Evolutionary conservation across 495 filamentous ascomycete genomes (phyloP), one percentile per base, ranked within the genome.

Genomic region (Penicillium odoratum): DNA sequence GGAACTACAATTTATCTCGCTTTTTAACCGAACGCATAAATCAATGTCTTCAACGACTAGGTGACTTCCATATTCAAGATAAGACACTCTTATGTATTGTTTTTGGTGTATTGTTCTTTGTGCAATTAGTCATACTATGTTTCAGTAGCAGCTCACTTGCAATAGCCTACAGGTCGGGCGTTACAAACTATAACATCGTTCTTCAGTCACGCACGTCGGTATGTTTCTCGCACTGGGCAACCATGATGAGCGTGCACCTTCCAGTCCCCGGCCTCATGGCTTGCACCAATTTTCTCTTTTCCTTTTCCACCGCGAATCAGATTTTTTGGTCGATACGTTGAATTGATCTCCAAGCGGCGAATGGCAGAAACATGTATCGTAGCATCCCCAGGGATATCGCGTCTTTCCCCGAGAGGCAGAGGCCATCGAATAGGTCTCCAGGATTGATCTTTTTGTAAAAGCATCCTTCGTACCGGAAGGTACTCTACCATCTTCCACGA

Each of bases 401-500:
- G 61, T 16, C 48, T 16, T 34, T 56, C 53, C 5, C 64, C 64
- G n/a, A 26, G 55, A 16, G 56, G 61, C 13, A 59, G 64, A 5
- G 67, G 67, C 58, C 61, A 69, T 16, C 51, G 53, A 30, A 63
- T 45, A 31, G 61, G 38, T 44, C 59, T 63, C 64, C 58, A 62
- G 5, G 58, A 40, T 28, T 56, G 58, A 54, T 64, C 84, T 0
- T 75, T 50, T 48, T 78, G 77, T 15, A 89, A 59, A 59, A 88
- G 86, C 84, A 90, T 87, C 5, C 89, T 74, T 3, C 86, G 80
- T 66, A 91, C 88, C 1, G 89, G 88, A 33, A 92, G 69, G 56
- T 84, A 89, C 66, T 92, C 87, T 86, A 91, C 89, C 9, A 88
- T 64, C 47, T 82, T 85, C 88, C 89, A 91, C 0, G 77, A 78